phyloP scores from a whole-genome alignment of 192 early-diverging fungal species.

The Thoreauomyces humboldtii region DNA sequence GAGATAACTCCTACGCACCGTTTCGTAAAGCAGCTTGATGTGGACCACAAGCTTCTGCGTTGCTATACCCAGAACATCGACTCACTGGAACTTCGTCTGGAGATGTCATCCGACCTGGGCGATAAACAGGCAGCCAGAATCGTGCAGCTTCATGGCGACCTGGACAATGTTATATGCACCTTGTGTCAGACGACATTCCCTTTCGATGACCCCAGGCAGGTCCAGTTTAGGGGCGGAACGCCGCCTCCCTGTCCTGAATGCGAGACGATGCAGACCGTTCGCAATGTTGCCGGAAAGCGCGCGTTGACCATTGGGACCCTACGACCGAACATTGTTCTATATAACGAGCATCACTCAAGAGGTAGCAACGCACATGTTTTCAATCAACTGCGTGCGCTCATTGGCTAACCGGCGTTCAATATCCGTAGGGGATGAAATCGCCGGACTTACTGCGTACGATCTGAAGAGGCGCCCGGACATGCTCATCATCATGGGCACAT shows the following conservation, averaged over 20 bases:
- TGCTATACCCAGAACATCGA: slow-evolving; percentile 98
- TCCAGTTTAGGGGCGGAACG: slow-evolving; percentile 67
- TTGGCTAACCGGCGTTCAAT: too few relatives aligned
- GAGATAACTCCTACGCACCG: slow-evolving; percentile 78
- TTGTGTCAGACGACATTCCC: slow-evolving; percentile 70
- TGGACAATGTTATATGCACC: slow-evolving; percentile 84
- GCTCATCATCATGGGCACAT: slow-evolving; percentile 86
- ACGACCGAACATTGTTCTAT: slow-evolving; percentile 90
- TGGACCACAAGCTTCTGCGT: slow-evolving; percentile 73
- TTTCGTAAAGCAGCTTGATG: slow-evolving; percentile 79
- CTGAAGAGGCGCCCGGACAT: slow-evolving; percentile 61
- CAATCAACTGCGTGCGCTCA: too few relatives aligned
- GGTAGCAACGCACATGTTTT: slow-evolving; percentile 41
- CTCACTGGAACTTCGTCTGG: slow-evolving; percentile 76
- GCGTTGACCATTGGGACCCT: slow-evolving; percentile 70
- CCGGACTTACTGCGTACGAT: slow-evolving; percentile 30
- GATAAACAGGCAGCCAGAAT: slow-evolving; percentile 61
- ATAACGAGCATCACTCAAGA: slow-evolving; percentile 85
- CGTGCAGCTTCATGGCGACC: slow-evolving; percentile 90
- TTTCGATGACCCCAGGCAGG: slow-evolving; percentile 49
- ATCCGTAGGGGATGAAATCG: slow-evolving; percentile 47
- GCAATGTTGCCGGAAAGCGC: slow-evolving; percentile 74
- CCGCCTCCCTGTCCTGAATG: slow-evolving; percentile 69
- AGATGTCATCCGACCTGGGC: slow-evolving; percentile 26
- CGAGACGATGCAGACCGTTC: slow-evolving; percentile 43